Conservation (phyloP, 768 basidiomycete genomes). For the Mycena alexandri region DNA sequence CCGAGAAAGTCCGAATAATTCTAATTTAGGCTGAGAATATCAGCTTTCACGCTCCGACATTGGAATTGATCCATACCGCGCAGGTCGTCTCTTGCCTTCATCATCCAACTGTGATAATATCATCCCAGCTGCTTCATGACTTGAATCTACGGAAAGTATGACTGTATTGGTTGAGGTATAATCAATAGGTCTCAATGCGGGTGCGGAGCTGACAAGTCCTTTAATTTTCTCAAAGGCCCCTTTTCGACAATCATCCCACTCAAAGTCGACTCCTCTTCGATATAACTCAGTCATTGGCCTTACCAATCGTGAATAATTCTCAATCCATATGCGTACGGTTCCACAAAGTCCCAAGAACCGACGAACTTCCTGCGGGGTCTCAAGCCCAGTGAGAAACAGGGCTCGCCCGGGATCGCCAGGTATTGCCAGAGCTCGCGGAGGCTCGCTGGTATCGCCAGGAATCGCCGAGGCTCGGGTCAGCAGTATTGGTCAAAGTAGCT, state of each 20-base stretch:
- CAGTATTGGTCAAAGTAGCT: no score
- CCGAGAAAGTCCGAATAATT: constrained; percentile 52
- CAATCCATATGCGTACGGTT: constrained; percentile 41
- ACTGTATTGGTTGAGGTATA: constrained; percentile 43
- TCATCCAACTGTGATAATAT: constrained; percentile 49
- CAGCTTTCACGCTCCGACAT: constrained; percentile 46
- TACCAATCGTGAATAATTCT: constrained; percentile 36
- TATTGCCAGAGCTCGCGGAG: no score
- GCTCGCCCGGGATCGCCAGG: no score
- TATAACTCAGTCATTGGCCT: constrained; percentile 41
- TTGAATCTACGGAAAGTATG: constrained; percentile 50
- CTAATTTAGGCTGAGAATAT: constrained; percentile 55
- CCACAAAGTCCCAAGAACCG: constrained; percentile 47
- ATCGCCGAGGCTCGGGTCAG: no score
- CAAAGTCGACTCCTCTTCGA: constrained; percentile 40
- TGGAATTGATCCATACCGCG: constrained; percentile 51
- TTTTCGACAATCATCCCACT: constrained; percentile 47
- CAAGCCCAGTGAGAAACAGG: no score
- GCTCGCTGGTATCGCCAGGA: no score
- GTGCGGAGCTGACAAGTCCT: constrained; percentile 36
- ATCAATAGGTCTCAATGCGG: constrained; percentile 47
- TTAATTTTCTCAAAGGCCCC: constrained; percentile 45
- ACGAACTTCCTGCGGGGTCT: constrained; percentile 40
- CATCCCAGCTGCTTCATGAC: constrained; percentile 46
- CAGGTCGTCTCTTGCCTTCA: constrained; percentile 40